Percentiles rank a stretch among this genome's conserved stretches.
Evolutionary conservation across 179 eudicot species (phyloP).

Genomic region (Silene vulgaris): DNA sequence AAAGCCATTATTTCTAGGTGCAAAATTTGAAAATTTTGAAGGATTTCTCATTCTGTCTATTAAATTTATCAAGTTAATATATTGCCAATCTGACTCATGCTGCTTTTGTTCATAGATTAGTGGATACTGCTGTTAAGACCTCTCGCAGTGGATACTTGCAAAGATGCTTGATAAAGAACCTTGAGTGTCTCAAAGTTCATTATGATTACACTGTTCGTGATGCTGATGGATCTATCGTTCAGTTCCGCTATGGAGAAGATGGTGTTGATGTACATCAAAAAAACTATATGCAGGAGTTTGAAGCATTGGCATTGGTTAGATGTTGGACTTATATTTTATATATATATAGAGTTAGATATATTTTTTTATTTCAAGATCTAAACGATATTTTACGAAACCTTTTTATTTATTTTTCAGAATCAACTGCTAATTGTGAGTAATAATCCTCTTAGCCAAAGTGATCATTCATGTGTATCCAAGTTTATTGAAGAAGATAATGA

Average conservation of each 20-base stretch:
- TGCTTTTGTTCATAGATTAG: slow-evolving; percentile 49
- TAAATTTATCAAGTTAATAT: neutral
- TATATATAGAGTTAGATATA: neutral
- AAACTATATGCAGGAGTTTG: slow-evolving; percentile 72
- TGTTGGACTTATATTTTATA: slow-evolving; percentile 4
- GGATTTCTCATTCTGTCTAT: neutral
- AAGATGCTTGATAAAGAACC: slow-evolving; percentile 84
- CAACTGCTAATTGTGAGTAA: slow-evolving; percentile 44
- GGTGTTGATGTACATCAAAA: slow-evolving; percentile 91
- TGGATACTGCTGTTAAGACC: slow-evolving; percentile 97
- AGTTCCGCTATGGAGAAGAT: slow-evolving; percentile 94
- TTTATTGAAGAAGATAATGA: slow-evolving; percentile 51
- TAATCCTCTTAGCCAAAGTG: slow-evolving; percentile 45
- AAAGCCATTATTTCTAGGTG: slow-evolving; percentile 1
- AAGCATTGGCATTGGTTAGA: slow-evolving; percentile 68
- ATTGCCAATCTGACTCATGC: slow-evolving; percentile 4
- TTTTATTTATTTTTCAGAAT: slow-evolving; percentile 45
- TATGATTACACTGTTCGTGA: slow-evolving; percentile 97
- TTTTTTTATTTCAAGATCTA: neutral
- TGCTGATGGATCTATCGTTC: slow-evolving; percentile 93
- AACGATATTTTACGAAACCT: neutral
- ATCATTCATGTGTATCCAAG: slow-evolving; percentile 31
- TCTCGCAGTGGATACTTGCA: slow-evolving; percentile 99
- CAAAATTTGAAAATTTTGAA: neutral
- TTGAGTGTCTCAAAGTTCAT: slow-evolving; percentile 80